Evolutionary conservation across 257 asterid genomes (phyloP).

Genomic region (Ilex asprella): DNA sequence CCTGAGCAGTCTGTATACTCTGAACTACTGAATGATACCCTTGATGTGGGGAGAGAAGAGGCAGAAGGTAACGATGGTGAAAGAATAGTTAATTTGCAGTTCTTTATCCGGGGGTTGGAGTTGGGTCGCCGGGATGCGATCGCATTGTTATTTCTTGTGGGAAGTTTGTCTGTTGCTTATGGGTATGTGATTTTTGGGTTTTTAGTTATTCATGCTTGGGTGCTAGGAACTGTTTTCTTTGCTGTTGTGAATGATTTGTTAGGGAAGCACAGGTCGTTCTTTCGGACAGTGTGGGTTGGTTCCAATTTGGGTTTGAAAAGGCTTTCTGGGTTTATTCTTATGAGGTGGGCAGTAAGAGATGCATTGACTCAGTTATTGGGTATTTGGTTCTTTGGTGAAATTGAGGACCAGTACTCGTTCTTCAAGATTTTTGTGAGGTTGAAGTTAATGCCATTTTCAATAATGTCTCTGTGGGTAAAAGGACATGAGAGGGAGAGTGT

Average conservation of each 20-base stretch:
- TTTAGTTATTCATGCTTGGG: slow-evolving; percentile 70
- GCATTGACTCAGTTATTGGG: slow-evolving; percentile 77
- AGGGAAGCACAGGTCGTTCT: slow-evolving; percentile 45
- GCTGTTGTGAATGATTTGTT: slow-evolving; percentile 64
- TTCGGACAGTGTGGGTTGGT: slow-evolving; percentile 70
- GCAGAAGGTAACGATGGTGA: slow-evolving; percentile 13
- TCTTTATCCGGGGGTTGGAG: slow-evolving; percentile 62
- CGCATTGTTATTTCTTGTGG: slow-evolving; percentile 51
- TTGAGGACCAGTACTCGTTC: slow-evolving; percentile 64
- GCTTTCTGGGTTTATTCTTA: slow-evolving; percentile 66
- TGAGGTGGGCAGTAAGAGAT: slow-evolving; percentile 95
- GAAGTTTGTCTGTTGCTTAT: slow-evolving; percentile 49
- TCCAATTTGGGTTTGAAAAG: slow-evolving; percentile 64
- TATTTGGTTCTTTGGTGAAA: slow-evolving; percentile 63
- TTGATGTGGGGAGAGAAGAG: too few species aligned
- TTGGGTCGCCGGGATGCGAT: slow-evolving; percentile 56
- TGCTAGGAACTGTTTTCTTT: slow-evolving; percentile 59
- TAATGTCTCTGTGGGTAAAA: slow-evolving; percentile 65
- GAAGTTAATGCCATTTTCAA: slow-evolving; percentile 72
- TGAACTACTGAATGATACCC: too few species aligned
- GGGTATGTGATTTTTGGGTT: slow-evolving; percentile 66
- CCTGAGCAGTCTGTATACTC: too few species aligned
- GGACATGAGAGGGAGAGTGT: slow-evolving; percentile 81
- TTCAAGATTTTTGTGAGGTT: slow-evolving; percentile 63
- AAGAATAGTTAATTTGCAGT: slow-evolving; percentile 53